Evolutionary conservation across 2,329 filamentous ascomycete genomes (phyloP).

Genomic region (Lomentospora prolificans): DNA sequence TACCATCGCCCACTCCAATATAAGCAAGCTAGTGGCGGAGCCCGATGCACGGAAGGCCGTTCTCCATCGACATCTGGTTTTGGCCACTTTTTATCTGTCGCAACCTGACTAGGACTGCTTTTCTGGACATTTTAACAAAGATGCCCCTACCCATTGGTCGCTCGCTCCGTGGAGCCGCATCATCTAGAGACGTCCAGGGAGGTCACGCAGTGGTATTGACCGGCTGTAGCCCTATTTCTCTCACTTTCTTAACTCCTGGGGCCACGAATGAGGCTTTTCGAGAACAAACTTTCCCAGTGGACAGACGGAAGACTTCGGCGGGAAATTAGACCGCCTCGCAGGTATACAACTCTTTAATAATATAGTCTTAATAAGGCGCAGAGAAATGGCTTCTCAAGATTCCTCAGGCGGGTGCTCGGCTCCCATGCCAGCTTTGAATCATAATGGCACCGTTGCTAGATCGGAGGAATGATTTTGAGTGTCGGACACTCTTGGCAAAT

Average conservation of each 20-base stretch:
- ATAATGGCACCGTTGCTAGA: too few relatives aligned
- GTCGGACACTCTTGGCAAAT: too few relatives aligned
- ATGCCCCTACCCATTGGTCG: background rate
- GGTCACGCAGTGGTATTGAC: background rate
- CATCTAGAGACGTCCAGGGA: background rate
- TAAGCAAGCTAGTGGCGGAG: background rate
- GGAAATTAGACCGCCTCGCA: too few relatives aligned
- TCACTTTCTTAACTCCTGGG: background rate
- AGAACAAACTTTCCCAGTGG: too few relatives aligned
- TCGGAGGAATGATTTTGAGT: too few relatives aligned
- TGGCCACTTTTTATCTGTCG: background rate
- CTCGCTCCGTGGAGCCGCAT: background rate
- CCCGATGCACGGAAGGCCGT: background rate
- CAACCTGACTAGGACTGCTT: background rate
- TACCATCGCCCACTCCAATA: background rate
- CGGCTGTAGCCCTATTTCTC: background rate
- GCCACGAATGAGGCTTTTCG: background rate
- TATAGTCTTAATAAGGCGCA: too few relatives aligned
- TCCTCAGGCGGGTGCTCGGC: too few relatives aligned
- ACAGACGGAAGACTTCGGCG: too few relatives aligned
- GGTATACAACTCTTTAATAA: too few relatives aligned
- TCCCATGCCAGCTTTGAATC: too few relatives aligned
- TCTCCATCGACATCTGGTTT: background rate
- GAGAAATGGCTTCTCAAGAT: too few relatives aligned
- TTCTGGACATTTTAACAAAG: background rate